Percentiles rank a stretch among this genome's conserved stretches.
These are phyloP conservation scores for Irpex sp. DNA, from an alignment of 1,284 basidiomycete species.

Conservation along the genomic window DNA sequence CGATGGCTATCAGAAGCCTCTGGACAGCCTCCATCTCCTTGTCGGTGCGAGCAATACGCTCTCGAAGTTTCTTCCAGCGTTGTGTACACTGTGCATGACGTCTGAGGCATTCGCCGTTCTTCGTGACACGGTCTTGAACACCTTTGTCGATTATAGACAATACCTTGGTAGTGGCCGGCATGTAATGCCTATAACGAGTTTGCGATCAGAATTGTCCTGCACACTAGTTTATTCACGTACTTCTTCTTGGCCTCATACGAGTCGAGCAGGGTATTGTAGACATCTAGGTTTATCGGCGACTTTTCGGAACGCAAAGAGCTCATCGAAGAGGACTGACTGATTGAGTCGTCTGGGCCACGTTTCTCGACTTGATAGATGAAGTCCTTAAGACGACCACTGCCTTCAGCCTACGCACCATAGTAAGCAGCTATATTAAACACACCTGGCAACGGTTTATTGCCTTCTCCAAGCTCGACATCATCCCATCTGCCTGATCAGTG, in stretches of 20 bases:
- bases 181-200: constrained; percentile 62
- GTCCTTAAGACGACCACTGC: constrained; percentile 42
- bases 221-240: constrained; percentile 33
- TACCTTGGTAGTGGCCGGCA: constrained; percentile 88
- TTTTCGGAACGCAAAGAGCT: constrained; percentile 48
- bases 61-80: constrained; percentile 74
- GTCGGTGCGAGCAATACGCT: constrained; percentile 73
- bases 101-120: constrained; percentile 90
- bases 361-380: constrained; percentile 77
- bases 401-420: not conserved
- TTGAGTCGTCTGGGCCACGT: constrained; percentile 42
- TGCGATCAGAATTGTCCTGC: no score
- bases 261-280: constrained; percentile 57
- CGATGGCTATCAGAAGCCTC: constrained; percentile 49
- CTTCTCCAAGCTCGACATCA: constrained; percentile 95
- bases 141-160: constrained; percentile 92
- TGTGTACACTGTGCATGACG: constrained; percentile 81
- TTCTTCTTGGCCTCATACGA: constrained; percentile 84
- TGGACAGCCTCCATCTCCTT: constrained; percentile 75
- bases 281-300: constrained; percentile 48
- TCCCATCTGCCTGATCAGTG: constrained; percentile 87
- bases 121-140: constrained; percentile 83
- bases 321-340: constrained; percentile 36
- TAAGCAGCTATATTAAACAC: constrained; percentile 17
- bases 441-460: constrained; percentile 82